These are phyloP conservation scores for Sphagnum tenellum DNA, from an alignment of 225 moss, liverwort and hornwort genomes.

Conservation along the genomic window DNA sequence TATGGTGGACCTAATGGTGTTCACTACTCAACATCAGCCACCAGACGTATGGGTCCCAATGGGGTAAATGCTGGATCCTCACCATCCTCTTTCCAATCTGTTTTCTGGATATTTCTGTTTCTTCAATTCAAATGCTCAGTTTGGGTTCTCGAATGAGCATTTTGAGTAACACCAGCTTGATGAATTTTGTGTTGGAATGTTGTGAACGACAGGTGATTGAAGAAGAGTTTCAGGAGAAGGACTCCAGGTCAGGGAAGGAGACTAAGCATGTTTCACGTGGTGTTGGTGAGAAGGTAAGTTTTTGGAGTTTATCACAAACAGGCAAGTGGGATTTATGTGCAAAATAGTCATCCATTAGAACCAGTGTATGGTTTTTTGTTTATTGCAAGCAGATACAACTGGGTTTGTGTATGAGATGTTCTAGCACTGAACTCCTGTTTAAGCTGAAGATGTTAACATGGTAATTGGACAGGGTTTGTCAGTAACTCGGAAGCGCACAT, in stretches of 20 bases:
- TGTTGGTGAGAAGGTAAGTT: slow-evolving; percentile 45
- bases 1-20: slow-evolving; percentile 42
- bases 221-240: slow-evolving; percentile 47
- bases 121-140: neutral
- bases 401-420: too few relatives aligned
- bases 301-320: too few relatives aligned
- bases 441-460: slow-evolving; percentile 7
- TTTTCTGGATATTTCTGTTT: neutral
- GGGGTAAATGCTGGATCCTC: slow-evolving; percentile 21
- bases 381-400: too few relatives aligned
- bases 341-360: too few relatives aligned
- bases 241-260: slow-evolving; percentile 37
- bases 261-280: slow-evolving; percentile 41
- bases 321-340: too few relatives aligned
- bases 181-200: too few relatives aligned
- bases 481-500: slow-evolving; percentile 43
- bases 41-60: slow-evolving; percentile 45
- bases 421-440: neutral
- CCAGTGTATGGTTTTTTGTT: too few relatives aligned
- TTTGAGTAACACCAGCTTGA: too few relatives aligned
- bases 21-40: slow-evolving; percentile 46
- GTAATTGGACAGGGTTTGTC: slow-evolving; percentile 35
- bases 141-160: neutral
- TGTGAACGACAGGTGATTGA: slow-evolving; percentile 23
- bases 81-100: neutral